phyloP scores from a whole-genome alignment of 306 rosid genomes.

The Pachyrhizus erosus region DNA sequence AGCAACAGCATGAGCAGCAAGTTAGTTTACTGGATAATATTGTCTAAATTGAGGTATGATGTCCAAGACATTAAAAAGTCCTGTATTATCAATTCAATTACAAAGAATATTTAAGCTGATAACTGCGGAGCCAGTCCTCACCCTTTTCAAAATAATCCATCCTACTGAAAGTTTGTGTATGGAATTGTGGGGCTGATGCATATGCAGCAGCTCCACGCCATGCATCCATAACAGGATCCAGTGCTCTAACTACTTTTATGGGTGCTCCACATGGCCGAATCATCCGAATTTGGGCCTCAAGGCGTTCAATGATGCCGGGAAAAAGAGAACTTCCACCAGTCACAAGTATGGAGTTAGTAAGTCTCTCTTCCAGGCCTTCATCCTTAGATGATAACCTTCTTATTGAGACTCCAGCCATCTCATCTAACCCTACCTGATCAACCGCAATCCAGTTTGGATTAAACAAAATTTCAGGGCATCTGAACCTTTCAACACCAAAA shows the following conservation, averaged over 20 bases:
- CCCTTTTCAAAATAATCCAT: conserved; percentile 85
- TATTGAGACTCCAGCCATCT: conserved; percentile 87
- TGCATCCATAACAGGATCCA: conserved; percentile 90
- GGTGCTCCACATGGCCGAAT: conserved; percentile 82
- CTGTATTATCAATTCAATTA: conserved; percentile 35
- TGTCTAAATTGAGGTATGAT: conserved; percentile 21
- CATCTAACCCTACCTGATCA: conserved; percentile 90
- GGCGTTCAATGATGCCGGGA: conserved; percentile 82
- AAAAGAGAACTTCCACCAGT: conserved; percentile 88
- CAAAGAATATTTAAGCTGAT: conserved; percentile 69
- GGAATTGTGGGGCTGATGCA: conserved; percentile 71
- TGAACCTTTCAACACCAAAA: conserved; percentile 87
- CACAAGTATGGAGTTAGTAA: conserved; percentile 72
- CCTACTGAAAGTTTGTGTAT: conserved; percentile 79
- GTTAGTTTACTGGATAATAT: not conserved
- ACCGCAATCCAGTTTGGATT: conserved; percentile 90
- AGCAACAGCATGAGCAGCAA: not conserved
- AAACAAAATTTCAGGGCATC: conserved; percentile 93
- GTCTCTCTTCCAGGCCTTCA: conserved; percentile 61
- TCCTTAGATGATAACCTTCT: conserved; percentile 71
- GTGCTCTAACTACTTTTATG: conserved; percentile 74
- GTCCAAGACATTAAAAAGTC: conserved; percentile 33
- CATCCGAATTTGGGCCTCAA: conserved; percentile 89
- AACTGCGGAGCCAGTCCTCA: conserved; percentile 83
- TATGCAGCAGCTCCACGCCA: conserved; percentile 95